Evolutionary conservation across 768 basidiomycete species (phyloP).

Genomic region (Lactarius tabidus): DNA sequence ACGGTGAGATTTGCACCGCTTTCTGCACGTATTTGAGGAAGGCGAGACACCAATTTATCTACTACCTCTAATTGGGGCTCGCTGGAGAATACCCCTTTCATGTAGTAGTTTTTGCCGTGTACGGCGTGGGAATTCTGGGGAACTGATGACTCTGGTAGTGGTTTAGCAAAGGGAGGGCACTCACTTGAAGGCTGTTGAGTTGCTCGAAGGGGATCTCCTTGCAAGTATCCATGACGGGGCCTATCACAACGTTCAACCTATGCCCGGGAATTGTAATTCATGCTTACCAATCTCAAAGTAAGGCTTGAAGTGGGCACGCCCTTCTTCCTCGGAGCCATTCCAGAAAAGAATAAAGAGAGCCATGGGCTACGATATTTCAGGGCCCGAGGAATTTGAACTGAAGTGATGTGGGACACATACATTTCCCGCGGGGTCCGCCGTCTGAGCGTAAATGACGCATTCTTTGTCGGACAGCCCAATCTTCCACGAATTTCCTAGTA

Average conservation of each 20-base stretch:
- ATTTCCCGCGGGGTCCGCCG: conserved; percentile 16
- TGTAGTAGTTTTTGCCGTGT: conserved; percentile 20
- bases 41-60: conserved; percentile 1
- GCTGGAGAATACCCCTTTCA: conserved; percentile 15
- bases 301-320: conserved; percentile 26
- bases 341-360: conserved; percentile 24
- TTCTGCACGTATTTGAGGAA: background rate
- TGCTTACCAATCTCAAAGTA: conserved; percentile 28
- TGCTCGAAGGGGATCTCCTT: conserved; percentile 26
- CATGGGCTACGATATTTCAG: conserved; percentile 20
- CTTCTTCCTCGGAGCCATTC: conserved; percentile 30
- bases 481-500: background rate
- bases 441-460: background rate
- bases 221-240: conserved; percentile 25
- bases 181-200: conserved; percentile 23
- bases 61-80: conserved; percentile 3
- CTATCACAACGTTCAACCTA: conserved; percentile 1
- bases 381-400: background rate
- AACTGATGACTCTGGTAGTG: no score
- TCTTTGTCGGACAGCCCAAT: conserved; percentile 14
- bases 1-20: background rate
- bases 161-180: background rate
- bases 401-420: conserved; percentile 5
- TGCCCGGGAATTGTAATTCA: background rate
- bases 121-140: conserved; percentile 15